phyloP scores from a whole-genome alignment of 257 asterid species.

The Verbena officinalis region DNA sequence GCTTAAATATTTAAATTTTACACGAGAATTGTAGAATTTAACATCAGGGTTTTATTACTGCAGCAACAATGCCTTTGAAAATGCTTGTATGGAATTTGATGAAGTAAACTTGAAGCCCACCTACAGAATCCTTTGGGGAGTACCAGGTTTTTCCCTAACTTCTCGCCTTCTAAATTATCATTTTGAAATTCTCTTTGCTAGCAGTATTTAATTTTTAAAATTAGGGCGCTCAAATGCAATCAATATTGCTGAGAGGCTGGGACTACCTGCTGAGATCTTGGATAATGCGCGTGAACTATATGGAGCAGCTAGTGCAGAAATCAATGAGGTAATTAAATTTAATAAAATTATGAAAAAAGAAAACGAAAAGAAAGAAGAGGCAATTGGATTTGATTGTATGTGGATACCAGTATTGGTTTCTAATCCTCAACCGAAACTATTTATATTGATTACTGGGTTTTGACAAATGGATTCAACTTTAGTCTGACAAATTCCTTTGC shows the following conservation, averaged over 20 bases:
- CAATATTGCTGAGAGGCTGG: constrained; percentile 89
- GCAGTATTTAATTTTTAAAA: constrained; percentile 27
- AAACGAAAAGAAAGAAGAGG: no score
- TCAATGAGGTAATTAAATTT: constrained; percentile 68
- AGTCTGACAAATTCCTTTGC: constrained; percentile 25
- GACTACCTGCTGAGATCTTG: constrained; percentile 72
- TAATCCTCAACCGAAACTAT: constrained; percentile 13
- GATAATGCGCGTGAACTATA: constrained; percentile 77
- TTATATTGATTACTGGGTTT: background rate
- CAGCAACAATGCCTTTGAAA: constrained; percentile 88
- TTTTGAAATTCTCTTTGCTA: constrained; percentile 22
- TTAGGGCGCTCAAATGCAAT: constrained; percentile 98
- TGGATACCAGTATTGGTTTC: constrained; percentile 20
- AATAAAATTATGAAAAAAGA: no score
- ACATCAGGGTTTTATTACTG: constrained; percentile 31
- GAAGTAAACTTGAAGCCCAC: constrained; percentile 94
- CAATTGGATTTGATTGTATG: constrained; percentile 12
- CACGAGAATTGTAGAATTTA: constrained; percentile 25
- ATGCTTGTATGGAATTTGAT: constrained; percentile 98
- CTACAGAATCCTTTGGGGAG: constrained; percentile 96
- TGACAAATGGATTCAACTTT: constrained; percentile 7
- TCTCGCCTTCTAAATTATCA: constrained; percentile 17
- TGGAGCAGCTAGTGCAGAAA: constrained; percentile 95
- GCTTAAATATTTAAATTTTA: constrained; percentile 24
- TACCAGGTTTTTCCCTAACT: constrained; percentile 69